These are phyloP conservation scores for Orbilia ellipsospora DNA, from an alignment of 2,329 filamentous ascomycete species.

Conservation along the genomic window DNA sequence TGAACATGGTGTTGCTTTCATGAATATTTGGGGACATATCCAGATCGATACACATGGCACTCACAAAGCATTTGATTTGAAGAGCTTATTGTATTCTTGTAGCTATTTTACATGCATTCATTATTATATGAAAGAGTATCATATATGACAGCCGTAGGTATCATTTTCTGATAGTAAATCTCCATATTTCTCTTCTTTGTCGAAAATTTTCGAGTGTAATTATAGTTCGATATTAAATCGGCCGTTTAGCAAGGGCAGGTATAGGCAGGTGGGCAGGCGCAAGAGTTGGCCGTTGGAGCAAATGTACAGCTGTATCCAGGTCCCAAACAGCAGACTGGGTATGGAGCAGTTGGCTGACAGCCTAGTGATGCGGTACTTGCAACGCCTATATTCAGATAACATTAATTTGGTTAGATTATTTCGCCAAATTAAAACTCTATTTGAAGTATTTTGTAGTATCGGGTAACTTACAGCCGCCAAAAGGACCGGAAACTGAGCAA, in stretches of 20 bases:
- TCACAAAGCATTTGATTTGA: not conserved
- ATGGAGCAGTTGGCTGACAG: conserved; percentile 10
- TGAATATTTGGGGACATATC: too few species aligned
- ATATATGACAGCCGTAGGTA: too few species aligned
- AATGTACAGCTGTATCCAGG: conserved; percentile 51
- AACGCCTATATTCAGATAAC: conserved; percentile 2
- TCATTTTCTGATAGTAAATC: too few species aligned
- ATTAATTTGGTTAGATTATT: not conserved
- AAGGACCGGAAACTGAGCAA: conserved; percentile 33
- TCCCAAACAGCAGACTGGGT: conserved; percentile 38
- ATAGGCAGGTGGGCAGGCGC: conserved; percentile 38
- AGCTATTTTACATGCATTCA: not conserved
- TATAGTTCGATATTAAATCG: too few species aligned
- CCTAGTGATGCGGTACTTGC: conserved; percentile 8
- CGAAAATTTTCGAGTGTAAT: too few species aligned
- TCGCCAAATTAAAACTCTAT: not conserved
- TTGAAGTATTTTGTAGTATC: not conserved
- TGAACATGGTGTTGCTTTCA: too few species aligned
- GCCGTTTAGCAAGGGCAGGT: conserved; percentile 31
- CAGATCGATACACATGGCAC: too few species aligned
- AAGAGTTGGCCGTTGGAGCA: conserved; percentile 27
- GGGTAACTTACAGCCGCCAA: conserved; percentile 23
- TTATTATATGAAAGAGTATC: not conserved
- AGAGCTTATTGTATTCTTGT: not conserved
- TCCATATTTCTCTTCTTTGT: too few species aligned